Conservation (phyloP, 129 eudicot genomes). For the Daucus carota region DNA sequence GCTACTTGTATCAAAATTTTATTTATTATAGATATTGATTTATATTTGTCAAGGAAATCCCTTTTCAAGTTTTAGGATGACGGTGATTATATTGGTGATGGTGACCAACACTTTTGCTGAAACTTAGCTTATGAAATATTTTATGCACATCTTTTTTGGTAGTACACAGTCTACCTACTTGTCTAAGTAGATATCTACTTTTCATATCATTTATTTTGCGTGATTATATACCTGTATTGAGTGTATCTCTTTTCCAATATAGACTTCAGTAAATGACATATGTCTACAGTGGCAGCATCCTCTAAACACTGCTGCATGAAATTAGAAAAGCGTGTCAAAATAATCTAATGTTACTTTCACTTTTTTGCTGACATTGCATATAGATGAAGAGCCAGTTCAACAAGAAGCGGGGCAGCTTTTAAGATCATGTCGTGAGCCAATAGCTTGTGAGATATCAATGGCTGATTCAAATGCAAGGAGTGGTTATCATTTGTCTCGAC, state of each 20-base stretch:
- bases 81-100: not conserved
- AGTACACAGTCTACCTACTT: not conserved
- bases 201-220: not conserved
- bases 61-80: not conserved
- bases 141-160: too few relatives aligned
- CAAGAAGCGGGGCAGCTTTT: conserved; percentile 12
- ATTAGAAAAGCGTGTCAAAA: conserved; percentile 15
- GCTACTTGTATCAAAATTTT: too few relatives aligned
- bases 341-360: conserved; percentile 20
- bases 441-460: conserved; percentile 16
- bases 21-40: not conserved
- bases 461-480: conserved; percentile 5
- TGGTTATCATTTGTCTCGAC: conserved; percentile 18
- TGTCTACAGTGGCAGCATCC: not conserved
- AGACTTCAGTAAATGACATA: conserved; percentile 20
- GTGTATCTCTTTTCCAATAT: not conserved
- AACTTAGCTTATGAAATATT: not conserved
- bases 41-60: not conserved
- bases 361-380: conserved; percentile 19
- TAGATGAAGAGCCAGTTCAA: conserved; percentile 14
- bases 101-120: not conserved
- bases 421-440: conserved; percentile 21
- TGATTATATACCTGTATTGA: not conserved
- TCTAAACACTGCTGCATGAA: not conserved
- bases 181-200: not conserved